Percentiles rank a stretch among this genome's conserved stretches.
phyloP scores from a whole-genome alignment of 768 basidiomycete species.

The Trametes gibbosa region DNA sequence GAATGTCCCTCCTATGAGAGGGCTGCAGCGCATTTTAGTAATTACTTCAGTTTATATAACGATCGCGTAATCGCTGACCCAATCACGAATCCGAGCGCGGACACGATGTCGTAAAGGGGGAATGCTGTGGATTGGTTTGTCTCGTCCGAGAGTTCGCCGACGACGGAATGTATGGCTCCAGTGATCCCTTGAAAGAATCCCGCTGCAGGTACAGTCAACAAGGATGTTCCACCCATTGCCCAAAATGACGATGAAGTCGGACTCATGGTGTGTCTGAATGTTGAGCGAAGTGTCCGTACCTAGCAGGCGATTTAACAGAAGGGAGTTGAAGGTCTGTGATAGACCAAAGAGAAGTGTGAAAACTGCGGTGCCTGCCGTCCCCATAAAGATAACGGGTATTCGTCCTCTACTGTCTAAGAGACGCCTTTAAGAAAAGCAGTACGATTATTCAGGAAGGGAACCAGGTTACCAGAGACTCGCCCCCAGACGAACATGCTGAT shows the following conservation, averaged over 20 bases:
- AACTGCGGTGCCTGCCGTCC: slow-evolving; percentile 45
- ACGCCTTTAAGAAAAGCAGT: neutral
- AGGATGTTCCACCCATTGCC: too few relatives aligned
- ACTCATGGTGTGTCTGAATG: neutral
- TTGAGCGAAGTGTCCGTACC: slow-evolving; percentile 10
- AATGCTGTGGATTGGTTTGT: slow-evolving; percentile 59
- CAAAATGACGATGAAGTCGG: neutral
- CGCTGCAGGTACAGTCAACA: slow-evolving; percentile 4
- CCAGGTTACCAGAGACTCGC: slow-evolving; percentile 40
- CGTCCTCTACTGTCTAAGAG: slow-evolving; percentile 56
- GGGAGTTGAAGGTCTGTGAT: slow-evolving; percentile 44
- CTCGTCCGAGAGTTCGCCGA: slow-evolving; percentile 50
- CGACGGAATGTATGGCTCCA: slow-evolving; percentile 42
- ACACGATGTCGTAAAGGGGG: slow-evolving; percentile 57
- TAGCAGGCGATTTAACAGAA: slow-evolving; percentile 49
- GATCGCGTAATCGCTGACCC: slow-evolving; percentile 36
- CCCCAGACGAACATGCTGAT: slow-evolving; percentile 62
- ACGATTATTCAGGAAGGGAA: neutral
- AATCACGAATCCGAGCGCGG: slow-evolving; percentile 55
- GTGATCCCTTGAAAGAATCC: slow-evolving; percentile 27
- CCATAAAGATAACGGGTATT: slow-evolving; percentile 56
- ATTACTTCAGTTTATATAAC: neutral
- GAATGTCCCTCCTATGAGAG: slow-evolving; percentile 60
- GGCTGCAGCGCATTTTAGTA: slow-evolving; percentile 33
- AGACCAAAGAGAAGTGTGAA: slow-evolving; percentile 56